phyloP scores from a whole-genome alignment of 2,329 filamentous ascomycete species.

The Talaromyces sp. region DNA sequence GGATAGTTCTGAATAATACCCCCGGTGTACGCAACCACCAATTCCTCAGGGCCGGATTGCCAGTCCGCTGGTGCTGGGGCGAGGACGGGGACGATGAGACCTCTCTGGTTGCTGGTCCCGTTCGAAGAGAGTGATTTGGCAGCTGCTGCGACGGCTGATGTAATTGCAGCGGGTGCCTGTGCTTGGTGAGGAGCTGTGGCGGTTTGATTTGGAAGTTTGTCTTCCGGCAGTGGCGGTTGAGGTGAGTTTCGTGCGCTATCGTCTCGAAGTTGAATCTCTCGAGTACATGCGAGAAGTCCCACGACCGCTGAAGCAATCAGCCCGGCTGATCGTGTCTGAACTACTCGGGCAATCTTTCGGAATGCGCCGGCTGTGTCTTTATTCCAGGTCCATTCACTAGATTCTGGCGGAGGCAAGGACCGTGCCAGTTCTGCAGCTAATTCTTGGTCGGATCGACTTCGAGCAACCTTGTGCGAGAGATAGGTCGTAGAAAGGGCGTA shows the following conservation, averaged over 20 bases:
- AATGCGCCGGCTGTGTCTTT: slow-evolving; percentile 56
- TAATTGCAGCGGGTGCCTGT: slow-evolving; percentile 17
- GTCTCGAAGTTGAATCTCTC: slow-evolving; percentile 55
- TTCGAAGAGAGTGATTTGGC: slow-evolving; percentile 9
- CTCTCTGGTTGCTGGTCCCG: slow-evolving; percentile 13
- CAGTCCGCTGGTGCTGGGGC: slow-evolving; percentile 36
- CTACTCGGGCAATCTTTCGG: slow-evolving; percentile 64
- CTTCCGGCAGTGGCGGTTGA: slow-evolving; percentile 27
- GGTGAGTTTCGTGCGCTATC: slow-evolving; percentile 39
- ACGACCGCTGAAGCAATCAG: slow-evolving; percentile 70
- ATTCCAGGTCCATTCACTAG: slow-evolving; percentile 59
- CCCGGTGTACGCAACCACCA: slow-evolving; percentile 75
- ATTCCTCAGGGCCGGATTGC: slow-evolving; percentile 51
- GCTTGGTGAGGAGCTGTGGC: slow-evolving; percentile 15
- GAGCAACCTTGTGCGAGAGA: slow-evolving; percentile 64
- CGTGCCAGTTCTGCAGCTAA: slow-evolving; percentile 46
- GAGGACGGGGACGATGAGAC: slow-evolving; percentile 37
- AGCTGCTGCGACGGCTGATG: not conserved
- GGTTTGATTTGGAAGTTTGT: slow-evolving; percentile 21
- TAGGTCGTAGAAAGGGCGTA: slow-evolving; percentile 70
- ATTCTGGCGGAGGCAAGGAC: slow-evolving; percentile 51
- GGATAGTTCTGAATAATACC: slow-evolving; percentile 78
- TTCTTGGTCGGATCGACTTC: slow-evolving; percentile 47
- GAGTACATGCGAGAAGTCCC: slow-evolving; percentile 64
- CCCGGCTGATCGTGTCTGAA: slow-evolving; percentile 68